Conservation (phyloP, 2,329 filamentous ascomycete species). For the Phaeoacremonium minimum region DNA sequence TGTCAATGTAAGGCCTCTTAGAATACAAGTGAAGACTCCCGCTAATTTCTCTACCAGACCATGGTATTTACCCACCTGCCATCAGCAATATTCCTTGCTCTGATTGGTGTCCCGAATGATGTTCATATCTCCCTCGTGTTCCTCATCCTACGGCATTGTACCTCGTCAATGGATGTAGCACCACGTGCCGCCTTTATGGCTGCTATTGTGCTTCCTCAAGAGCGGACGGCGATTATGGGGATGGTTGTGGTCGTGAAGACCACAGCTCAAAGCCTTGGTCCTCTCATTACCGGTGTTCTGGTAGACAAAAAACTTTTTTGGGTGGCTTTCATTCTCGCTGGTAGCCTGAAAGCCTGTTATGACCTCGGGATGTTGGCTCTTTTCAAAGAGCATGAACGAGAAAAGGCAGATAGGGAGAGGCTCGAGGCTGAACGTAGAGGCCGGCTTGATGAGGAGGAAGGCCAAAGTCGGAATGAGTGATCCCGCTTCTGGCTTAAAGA, state of each 20-base stretch:
- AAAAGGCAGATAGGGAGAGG: not conserved
- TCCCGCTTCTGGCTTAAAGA: too few species aligned
- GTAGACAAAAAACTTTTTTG: slow-evolving; percentile 53
- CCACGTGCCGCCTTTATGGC: slow-evolving; percentile 68
- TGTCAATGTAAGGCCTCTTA: slow-evolving; percentile 57
- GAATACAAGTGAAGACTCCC: slow-evolving; percentile 30
- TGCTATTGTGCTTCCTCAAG: slow-evolving; percentile 56
- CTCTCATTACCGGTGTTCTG: slow-evolving; percentile 60
- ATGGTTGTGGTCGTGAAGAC: slow-evolving; percentile 68
- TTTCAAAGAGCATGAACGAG: slow-evolving; percentile 6
- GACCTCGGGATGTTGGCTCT: slow-evolving; percentile 35
- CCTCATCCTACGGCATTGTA: slow-evolving; percentile 57
- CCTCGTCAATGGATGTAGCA: slow-evolving; percentile 66
- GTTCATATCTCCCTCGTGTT: slow-evolving; percentile 51
- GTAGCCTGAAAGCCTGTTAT: slow-evolving; percentile 56
- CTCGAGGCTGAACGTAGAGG: not conserved
- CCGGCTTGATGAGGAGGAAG: not conserved
- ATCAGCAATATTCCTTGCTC: slow-evolving; percentile 58
- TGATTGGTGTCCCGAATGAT: slow-evolving; percentile 55
- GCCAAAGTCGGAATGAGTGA: too few species aligned
- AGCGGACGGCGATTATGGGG: slow-evolving; percentile 70
- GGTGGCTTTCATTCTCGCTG: slow-evolving; percentile 60
- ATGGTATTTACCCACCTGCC: slow-evolving; percentile 76
- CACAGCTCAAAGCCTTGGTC: slow-evolving; percentile 55
- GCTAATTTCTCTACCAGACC: slow-evolving; percentile 39